Evolutionary conservation across 805 yeast genomes (phyloP).

Genomic region (Myxozyma melibiosi): DNA sequence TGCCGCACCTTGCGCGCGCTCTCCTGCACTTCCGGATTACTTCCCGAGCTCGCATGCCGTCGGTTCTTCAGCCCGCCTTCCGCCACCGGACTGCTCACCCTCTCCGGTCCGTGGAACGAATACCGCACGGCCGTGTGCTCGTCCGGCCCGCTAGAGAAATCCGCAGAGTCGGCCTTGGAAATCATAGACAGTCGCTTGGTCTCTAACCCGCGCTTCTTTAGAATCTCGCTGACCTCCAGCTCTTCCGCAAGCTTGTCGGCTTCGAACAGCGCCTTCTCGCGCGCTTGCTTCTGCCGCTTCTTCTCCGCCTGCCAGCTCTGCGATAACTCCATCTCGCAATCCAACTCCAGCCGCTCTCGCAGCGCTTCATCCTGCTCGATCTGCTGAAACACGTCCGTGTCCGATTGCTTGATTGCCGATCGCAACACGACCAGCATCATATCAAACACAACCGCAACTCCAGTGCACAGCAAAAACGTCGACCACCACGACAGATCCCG

Average conservation of each 20-base stretch:
- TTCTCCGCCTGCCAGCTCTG: conserved; percentile 71
- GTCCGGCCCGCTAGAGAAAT: background rate
- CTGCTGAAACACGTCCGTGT: conserved; percentile 75
- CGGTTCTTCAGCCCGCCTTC: background rate
- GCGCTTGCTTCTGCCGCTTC: conserved; percentile 12
- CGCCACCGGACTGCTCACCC: background rate
- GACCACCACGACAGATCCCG: conserved; percentile 87
- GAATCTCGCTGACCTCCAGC: conserved; percentile 11
- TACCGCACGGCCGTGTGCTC: background rate
- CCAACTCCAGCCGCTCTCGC: conserved; percentile 69
- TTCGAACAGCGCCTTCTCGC: conserved; percentile 24
- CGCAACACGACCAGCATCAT: conserved; percentile 60
- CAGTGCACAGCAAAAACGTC: conserved; percentile 56
- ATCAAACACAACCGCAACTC: conserved; percentile 69
- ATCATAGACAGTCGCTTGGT: conserved; percentile 1
- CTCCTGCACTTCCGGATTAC: background rate
- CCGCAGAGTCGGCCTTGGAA: background rate
- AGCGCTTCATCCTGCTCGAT: conserved; percentile 71
- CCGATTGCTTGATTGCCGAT: conserved; percentile 62
- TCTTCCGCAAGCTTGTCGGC: conserved; percentile 6
- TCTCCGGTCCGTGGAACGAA: no score
- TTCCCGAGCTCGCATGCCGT: background rate
- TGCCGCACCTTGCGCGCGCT: no score
- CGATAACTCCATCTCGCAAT: conserved; percentile 68
- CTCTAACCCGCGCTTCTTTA: conserved; percentile 8